Base-by-base conservation (phyloP, 2,329 filamentous ascomycete genomes). In the Pyrenophora seminiperda region DNA sequence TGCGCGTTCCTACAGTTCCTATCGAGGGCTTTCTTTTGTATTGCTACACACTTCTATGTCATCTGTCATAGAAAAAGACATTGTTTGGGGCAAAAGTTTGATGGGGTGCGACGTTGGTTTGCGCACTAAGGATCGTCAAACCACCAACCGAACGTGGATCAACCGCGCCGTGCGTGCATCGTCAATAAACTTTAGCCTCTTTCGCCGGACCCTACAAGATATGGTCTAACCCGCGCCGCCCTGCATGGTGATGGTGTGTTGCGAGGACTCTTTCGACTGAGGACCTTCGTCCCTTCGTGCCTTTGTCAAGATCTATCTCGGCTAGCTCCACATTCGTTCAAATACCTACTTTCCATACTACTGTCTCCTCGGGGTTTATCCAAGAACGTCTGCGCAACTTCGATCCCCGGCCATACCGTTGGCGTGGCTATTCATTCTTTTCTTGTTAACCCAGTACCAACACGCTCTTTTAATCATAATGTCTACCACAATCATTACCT, bases 171-270 rank as follows among this genome's bases (percentile, higher is more conserved):
- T 51, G 50, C 42, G 46, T 41, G 53, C 50, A 62, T 61, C 58
- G 51, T 55, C 59, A 64, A 64, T 64, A 63, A 61, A 59, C 56
- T 56, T 58, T 61, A 53, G 51, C 43, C 53, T 43, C 40, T 56
- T 56, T 57, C 54, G 53, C 55, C 54, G 50, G 51, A 41, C 39
- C 38, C 44, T 64, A 64, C 62, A 61, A 64, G 43, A 48, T 54
- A 47, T 59, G 59, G 60, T 50, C 45, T 54, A 49, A 51, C 30
- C 47, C 49, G 38, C 50, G 51, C 56, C 58, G 58, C 59, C 49
- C 53, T 50, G 47, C 45, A 48, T 34, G 14, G 52, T 41, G 55
- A 50, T 54, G 53, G 50, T 56, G 61, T 60, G 48, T 51, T 58
- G 58, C 53, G 54, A 54, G 54, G 52, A 51, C 52, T 59, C 45